Evolutionary conservation across 2,329 filamentous ascomycete genomes (phyloP), one percentile per base, ranked within the genome.

Genomic region (Delphinella strobiligena): DNA sequence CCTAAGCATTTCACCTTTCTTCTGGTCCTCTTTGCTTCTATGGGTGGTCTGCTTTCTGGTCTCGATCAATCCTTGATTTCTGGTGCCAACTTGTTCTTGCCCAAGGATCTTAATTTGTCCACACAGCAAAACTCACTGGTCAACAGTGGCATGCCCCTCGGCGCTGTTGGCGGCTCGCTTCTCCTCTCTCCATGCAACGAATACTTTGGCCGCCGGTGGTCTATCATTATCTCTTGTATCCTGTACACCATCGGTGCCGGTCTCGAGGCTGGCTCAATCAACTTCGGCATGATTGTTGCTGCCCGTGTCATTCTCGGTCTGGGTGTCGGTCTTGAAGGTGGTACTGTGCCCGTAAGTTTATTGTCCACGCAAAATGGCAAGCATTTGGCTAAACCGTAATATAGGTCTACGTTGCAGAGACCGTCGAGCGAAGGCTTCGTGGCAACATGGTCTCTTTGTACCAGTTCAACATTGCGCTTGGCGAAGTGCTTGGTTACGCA

Each of bases 381-480:
- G n/a, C n/a, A n/a, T n/a, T n/a, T n/a, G n/a, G n/a, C n/a, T n/a
- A n/a, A n/a, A n/a, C n/a, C n/a, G n/a, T n/a, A n/a, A n/a, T n/a
- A n/a, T n/a, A n/a, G n/a, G 76, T 84, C 39, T 85, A 85, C 46
- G 80, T 85, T 19, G 79, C 80, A 1, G 80, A 85, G 58, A 79
- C 75, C 0, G 80, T 83, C 32, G 77, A 80, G 49, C 68, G 74
- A 22, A 69, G 67, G 43, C 68, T 82, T 17, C 74, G 80, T 50
- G 80, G 80, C 48, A 84, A 84, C 55, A 60, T 85, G 36, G 80
- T 85, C 1, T 82, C 78, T 0, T 63, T 84, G 0, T 85, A 84
- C 55, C 81, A 85, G 53, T 74, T 84, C 59, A 83, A 81, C 60
- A 85, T 85, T 51, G 81, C 81, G 0, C 67, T 85, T 0, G 80